Evolutionary conservation across 2,329 filamentous ascomycete genomes (phyloP).

Genomic region (Keithomyces neogunnii): DNA sequence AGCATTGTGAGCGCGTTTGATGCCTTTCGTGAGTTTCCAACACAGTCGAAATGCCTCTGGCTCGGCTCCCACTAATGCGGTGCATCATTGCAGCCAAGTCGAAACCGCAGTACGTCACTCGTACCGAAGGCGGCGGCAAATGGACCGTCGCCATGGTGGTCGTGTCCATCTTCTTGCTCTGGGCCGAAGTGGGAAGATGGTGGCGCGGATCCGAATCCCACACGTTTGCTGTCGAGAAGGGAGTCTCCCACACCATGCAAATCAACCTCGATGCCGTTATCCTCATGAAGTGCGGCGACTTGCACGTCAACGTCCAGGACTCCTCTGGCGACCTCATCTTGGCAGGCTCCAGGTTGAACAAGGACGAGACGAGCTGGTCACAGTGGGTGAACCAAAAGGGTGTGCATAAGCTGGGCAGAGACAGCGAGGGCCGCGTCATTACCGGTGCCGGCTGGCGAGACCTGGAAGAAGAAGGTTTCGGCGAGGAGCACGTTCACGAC

Average conservation of each 20-base stretch:
- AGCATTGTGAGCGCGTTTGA: slow-evolving; percentile 81
- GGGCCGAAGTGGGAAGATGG: slow-evolving; percentile 74
- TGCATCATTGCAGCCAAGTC: slow-evolving; percentile 65
- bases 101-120: slow-evolving; percentile 83
- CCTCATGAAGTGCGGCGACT: slow-evolving; percentile 73
- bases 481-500: slow-evolving; percentile 83
- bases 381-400: slow-evolving; percentile 72
- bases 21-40: slow-evolving; percentile 69
- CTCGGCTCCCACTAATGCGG: background rate
- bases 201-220: slow-evolving; percentile 78
- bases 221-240: slow-evolving; percentile 89
- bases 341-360: slow-evolving; percentile 63
- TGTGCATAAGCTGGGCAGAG: slow-evolving; percentile 50
- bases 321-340: slow-evolving; percentile 87
- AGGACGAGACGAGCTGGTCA: slow-evolving; percentile 70
- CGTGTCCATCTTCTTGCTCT: slow-evolving; percentile 66
- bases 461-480: slow-evolving; percentile 56
- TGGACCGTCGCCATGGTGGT: slow-evolving; percentile 81
- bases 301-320: slow-evolving; percentile 98
- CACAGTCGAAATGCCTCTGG: background rate
- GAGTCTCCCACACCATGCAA: slow-evolving; percentile 77
- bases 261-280: slow-evolving; percentile 95
- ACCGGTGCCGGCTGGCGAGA: slow-evolving; percentile 50
- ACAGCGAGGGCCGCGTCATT: slow-evolving; percentile 44
- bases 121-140: slow-evolving; percentile 79